Percentiles rank a stretch among this genome's conserved stretches.
These are phyloP conservation scores for Cercospora sp. DNA, from an alignment of 2,329 filamentous ascomycete species.

Conservation along the genomic window DNA sequence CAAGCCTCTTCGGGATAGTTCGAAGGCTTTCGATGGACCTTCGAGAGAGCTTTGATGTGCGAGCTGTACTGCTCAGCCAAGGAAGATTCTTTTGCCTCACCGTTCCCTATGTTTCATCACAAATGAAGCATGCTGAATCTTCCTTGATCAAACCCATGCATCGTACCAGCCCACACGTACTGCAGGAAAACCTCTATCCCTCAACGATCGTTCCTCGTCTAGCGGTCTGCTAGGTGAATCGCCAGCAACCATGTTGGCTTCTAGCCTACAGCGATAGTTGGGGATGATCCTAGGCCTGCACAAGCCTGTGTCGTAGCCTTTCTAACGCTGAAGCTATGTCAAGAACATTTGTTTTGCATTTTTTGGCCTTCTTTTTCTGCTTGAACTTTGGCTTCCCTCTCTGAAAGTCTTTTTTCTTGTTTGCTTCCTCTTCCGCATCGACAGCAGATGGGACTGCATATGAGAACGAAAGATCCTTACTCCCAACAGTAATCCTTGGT, in stretches of 20 bases:
- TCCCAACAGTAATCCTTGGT: background rate
- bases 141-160: too few species aligned
- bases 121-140: background rate
- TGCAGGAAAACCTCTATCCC: background rate
- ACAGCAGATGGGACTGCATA: background rate
- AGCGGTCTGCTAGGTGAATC: background rate
- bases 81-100: background rate
- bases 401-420: background rate
- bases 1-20: too few species aligned
- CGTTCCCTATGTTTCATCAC: too few species aligned
- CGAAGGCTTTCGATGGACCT: too few species aligned
- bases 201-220: background rate
- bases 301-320: too few species aligned
- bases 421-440: background rate
- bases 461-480: background rate
- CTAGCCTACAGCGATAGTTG: background rate
- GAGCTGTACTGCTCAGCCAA: background rate
- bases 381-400: fast-evolving
- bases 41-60: too few species aligned
- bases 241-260: background rate
- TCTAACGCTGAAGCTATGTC: too few species aligned
- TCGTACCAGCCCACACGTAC: background rate
- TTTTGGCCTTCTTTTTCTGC: background rate
- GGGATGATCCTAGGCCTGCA: background rate
- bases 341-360: background rate